Evolutionary conservation across 129 eudicot species (phyloP).

Genomic region (Ambrosia trifida): DNA sequence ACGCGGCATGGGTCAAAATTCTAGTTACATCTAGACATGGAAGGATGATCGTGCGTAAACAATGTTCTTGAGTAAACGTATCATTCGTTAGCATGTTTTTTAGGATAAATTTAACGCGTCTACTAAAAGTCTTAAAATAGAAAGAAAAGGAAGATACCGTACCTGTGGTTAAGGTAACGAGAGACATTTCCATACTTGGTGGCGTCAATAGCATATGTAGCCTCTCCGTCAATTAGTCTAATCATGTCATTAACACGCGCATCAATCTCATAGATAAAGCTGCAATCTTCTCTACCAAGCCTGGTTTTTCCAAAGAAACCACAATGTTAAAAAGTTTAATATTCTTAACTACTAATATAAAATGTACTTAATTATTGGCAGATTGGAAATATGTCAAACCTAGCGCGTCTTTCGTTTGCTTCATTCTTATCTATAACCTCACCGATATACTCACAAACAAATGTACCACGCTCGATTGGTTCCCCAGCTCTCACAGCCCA

Average conservation of each 20-base stretch:
- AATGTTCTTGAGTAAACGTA: not conserved
- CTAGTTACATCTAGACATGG: too few species aligned
- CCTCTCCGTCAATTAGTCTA: conserved; percentile 73
- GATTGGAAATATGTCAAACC: conserved; percentile 45
- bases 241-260: conserved; percentile 72
- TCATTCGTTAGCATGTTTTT: not conserved
- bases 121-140: not conserved
- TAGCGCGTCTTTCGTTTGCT: conserved; percentile 74
- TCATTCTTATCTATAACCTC: conserved; percentile 87
- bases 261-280: conserved; percentile 65
- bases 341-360: not conserved
- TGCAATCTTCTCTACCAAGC: conserved; percentile 58
- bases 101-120: not conserved
- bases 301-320: conserved; percentile 35
- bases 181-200: conserved; percentile 86
- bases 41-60: not conserved
- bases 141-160: conserved; percentile 2
- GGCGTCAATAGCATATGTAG: conserved; percentile 73
- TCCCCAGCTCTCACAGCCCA: conserved; percentile 97
- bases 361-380: not conserved
- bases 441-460: conserved; percentile 88
- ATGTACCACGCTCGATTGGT: conserved; percentile 71
- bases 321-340: conserved; percentile 1
- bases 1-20: too few species aligned
- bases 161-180: conserved; percentile 96